Evolutionary conservation across 2,329 filamentous ascomycete genomes (phyloP), one percentile per base, ranked within the genome.

Genomic region (Fusarium solani-melongenae): DNA sequence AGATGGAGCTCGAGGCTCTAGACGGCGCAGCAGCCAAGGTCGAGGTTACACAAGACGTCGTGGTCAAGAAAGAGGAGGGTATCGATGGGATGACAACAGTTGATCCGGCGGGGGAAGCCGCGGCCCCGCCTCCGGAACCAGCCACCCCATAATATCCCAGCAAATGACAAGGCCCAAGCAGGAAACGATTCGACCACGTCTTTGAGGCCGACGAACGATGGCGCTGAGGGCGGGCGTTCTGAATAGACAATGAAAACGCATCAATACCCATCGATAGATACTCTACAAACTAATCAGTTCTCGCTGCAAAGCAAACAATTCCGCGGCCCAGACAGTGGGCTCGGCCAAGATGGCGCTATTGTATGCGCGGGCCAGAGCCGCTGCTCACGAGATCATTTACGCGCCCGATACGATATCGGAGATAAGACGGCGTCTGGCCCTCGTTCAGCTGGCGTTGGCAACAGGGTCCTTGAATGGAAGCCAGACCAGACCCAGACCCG

Each of bases 1-100:
- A 72, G 39, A 24, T 72, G 7, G 67, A 80, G 68, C 64, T 79
- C 6, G 76, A 82, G 64, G 69, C 66, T 46, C 67, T 74, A 36
- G 62, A 71, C 29, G 71, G 65, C n/a, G 62, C 73, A 29, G 62
- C 67, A 24, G 71, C 78, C 66, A 78, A 80, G 58, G 67, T 67
- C 51, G 73, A 78, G 55, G 74, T 74, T 51, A 66, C 55, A 67
- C 71, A 67, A 58, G 72, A 70, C 59, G 72, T 68, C 39, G 66
- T 67, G 33, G 61, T 62, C 69, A 81, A 78, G 72, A 79, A 80
- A 62, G 81, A 83, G 65, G 74, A 77, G 20, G 76, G 76, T 8
- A 57, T 38, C 67, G 69, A 78, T 68, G 49, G 58, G 56, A 38
- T 67, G 72, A 67, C 62, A 66, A 60, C 57, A 31, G 44, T 61